phyloP scores from a whole-genome alignment of 805 yeast species.

The Starmerella powellii region DNA sequence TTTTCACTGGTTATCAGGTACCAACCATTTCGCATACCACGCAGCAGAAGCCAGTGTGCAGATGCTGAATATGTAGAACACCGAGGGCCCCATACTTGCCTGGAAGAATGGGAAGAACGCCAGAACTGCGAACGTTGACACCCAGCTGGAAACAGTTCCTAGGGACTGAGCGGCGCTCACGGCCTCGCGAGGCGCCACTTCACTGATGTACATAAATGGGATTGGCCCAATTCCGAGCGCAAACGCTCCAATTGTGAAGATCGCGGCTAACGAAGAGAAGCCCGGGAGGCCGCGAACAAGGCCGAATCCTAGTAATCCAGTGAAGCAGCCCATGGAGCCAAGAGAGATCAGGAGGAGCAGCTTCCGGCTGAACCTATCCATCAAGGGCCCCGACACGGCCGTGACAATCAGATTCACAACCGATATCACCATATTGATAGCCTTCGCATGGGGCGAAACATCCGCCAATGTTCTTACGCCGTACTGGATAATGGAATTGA shows the following conservation, averaged over 20 bases:
- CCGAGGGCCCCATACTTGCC: conserved; percentile 57
- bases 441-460: conserved; percentile 60
- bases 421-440: conserved; percentile 48
- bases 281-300: conserved; percentile 39
- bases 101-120: conserved; percentile 66
- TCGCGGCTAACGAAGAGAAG: conserved; percentile 50
- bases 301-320: conserved; percentile 55
- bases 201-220: conserved; percentile 79
- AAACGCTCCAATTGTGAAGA: conserved; percentile 67
- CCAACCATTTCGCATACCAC: conserved; percentile 4
- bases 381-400: conserved; percentile 54
- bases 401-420: conserved; percentile 65
- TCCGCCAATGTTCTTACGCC: conserved; percentile 76
- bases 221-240: conserved; percentile 93
- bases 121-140: conserved; percentile 68
- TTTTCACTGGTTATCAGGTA: not conserved
- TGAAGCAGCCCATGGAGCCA: conserved; percentile 51
- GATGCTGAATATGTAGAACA: conserved; percentile 50
- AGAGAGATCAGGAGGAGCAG: conserved; percentile 59
- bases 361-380: conserved; percentile 68
- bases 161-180: conserved; percentile 82
- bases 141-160: conserved; percentile 86
- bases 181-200: conserved; percentile 71
- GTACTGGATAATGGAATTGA: conserved; percentile 83
- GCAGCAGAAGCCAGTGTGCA: conserved; percentile 40